These are phyloP conservation scores for Cyclocybe cylindracea DNA, from an alignment of 768 basidiomycete genomes.

Conservation along the genomic window DNA sequence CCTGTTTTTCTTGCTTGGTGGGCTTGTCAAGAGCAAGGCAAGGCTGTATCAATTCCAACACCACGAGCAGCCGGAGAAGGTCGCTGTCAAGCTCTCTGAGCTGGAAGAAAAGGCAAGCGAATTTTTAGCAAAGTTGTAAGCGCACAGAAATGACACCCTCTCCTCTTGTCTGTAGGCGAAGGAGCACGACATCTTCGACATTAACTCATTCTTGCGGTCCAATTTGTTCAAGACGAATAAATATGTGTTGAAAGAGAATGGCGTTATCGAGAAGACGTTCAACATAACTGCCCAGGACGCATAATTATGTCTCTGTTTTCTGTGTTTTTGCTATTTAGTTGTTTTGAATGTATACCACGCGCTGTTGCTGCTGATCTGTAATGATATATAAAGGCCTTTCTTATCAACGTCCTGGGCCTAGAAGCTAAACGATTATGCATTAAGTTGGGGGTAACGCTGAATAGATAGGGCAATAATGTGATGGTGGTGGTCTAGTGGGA, in stretches of 20 bases:
- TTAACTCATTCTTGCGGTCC: conserved; percentile 80
- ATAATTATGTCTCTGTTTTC: conserved; percentile 10
- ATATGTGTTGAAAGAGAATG: conserved; percentile 67
- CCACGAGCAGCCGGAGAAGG: conserved; percentile 74
- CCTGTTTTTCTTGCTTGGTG: conserved; percentile 90
- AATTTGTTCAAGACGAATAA: conserved; percentile 88
- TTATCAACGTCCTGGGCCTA: neutral
- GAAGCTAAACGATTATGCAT: neutral
- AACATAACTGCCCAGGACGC: conserved; percentile 32
- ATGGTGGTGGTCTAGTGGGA: conserved; percentile 8
- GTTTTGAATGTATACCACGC: conserved; percentile 17
- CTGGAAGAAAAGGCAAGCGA: conserved; percentile 81
- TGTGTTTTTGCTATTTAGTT: conserved; percentile 20
- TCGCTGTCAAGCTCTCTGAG: conserved; percentile 77
- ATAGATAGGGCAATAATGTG: conserved; percentile 19
- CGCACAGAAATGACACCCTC: neutral
- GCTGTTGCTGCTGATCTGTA: conserved; percentile 8
- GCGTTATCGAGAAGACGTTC: conserved; percentile 74
- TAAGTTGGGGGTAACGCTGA: conserved; percentile 9
- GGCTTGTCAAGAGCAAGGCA: conserved; percentile 90
- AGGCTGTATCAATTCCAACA: conserved; percentile 79
- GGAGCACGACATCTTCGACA: conserved; percentile 95
- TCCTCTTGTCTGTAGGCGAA: conserved; percentile 63
- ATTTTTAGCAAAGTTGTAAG: neutral
- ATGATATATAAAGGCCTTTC: conserved; percentile 6